phyloP scores from a whole-genome alignment of 768 basidiomycete species.

The Galerina marginata region DNA sequence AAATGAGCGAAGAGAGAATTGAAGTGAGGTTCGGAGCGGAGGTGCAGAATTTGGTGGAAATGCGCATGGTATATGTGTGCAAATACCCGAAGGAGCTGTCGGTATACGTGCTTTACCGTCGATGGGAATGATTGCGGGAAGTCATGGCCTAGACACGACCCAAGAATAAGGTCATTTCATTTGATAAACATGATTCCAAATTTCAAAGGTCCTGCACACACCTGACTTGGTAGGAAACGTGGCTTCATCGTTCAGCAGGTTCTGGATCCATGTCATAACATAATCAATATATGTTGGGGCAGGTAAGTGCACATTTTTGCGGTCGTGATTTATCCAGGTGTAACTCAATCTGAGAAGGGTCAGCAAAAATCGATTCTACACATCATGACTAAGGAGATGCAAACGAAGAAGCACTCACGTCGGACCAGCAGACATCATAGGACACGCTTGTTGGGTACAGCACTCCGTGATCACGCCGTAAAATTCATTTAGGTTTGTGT shows the following conservation, averaged over 20 bases:
- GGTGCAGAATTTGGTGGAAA: conserved; percentile 89
- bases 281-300: conserved; percentile 99
- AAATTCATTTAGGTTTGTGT: conserved; percentile 95
- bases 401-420: conserved; percentile 58
- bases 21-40: conserved; percentile 94
- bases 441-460: conserved; percentile 89
- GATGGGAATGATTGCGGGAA: conserved; percentile 89
- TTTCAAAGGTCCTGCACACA: conserved; percentile 40
- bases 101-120: conserved; percentile 93
- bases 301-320: conserved; percentile 88
- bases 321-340: conserved; percentile 97
- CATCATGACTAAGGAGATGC: not conserved
- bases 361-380: not conserved
- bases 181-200: not conserved
- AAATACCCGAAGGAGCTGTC: conserved; percentile 95
- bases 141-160: conserved; percentile 71
- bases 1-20: conserved; percentile 99
- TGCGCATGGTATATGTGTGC: conserved; percentile 98
- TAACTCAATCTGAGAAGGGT: conserved; percentile 75
- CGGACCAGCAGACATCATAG: conserved; percentile 91
- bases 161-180: not conserved
- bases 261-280: conserved; percentile 98
- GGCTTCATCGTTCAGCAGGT: conserved; percentile 89
- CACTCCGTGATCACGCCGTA: conserved; percentile 95
- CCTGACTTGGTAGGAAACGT: conserved; percentile 96